Percentiles rank a stretch among this genome's conserved stretches.
Evolutionary conservation across 192 early-diverging fungal species (phyloP).

Genomic region (Coemansia sp.): DNA sequence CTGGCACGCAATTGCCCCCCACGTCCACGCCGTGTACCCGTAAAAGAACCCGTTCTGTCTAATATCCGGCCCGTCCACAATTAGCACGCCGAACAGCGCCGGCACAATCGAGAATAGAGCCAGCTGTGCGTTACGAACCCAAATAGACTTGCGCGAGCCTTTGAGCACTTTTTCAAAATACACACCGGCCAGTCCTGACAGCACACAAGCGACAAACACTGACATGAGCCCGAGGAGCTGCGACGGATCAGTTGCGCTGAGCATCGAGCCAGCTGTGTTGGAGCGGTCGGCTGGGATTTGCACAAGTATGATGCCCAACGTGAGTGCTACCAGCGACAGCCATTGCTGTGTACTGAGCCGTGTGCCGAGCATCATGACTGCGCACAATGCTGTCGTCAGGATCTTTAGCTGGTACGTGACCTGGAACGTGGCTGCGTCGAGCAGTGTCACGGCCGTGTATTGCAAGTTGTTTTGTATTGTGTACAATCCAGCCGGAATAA

Average conservation of each 20-base stretch:
- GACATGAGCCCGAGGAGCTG: conserved; percentile 72
- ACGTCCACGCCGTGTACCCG: conserved; percentile 82
- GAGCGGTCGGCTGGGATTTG: conserved; percentile 58
- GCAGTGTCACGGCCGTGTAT: conserved; percentile 77
- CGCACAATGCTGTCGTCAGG: conserved; percentile 91
- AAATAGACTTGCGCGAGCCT: conserved; percentile 74
- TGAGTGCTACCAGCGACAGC: conserved; percentile 77
- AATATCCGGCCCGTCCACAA: conserved; percentile 72
- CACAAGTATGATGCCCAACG: conserved; percentile 84
- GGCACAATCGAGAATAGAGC: conserved; percentile 78
- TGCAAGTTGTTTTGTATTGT: conserved; percentile 97
- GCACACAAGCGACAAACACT: conserved; percentile 77
- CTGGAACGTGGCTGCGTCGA: conserved; percentile 95
- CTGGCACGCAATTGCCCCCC: conserved; percentile 79
- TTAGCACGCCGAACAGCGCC: conserved; percentile 72
- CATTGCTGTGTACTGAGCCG: conserved; percentile 72
- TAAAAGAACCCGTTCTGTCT: conserved; percentile 84
- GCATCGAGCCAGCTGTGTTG: not conserved
- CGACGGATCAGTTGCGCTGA: not conserved
- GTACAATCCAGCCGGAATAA: conserved; percentile 88
- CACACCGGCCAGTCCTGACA: conserved; percentile 94
- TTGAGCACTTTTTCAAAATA: conserved; percentile 99
- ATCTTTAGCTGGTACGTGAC: conserved; percentile 98
- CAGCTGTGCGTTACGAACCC: conserved; percentile 92
- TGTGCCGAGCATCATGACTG: conserved; percentile 76